phyloP scores from a whole-genome alignment of 225 moss, liverwort and hornwort species.

The Lunularia cruciata region DNA sequence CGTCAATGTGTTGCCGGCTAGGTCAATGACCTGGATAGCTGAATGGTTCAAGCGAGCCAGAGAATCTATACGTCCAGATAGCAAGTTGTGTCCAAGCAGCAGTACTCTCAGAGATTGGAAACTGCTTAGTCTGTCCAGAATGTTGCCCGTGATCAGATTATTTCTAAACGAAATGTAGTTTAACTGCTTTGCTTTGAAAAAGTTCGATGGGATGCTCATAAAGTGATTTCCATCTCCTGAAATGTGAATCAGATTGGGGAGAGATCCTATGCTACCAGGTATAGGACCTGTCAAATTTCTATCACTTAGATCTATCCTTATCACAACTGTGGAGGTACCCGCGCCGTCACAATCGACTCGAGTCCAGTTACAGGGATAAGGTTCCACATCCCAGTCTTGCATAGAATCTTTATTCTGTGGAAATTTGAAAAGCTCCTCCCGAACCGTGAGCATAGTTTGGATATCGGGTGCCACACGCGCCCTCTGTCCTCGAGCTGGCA shows the following conservation, averaged over 20 bases:
- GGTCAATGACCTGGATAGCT: neutral
- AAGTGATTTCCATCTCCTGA: conserved; percentile 6
- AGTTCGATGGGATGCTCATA: neutral
- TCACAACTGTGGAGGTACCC: neutral
- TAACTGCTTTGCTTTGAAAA: conserved; percentile 10
- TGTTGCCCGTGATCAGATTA: neutral
- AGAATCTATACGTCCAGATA: conserved; percentile 5
- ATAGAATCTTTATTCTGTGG: neutral
- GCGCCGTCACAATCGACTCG: conserved; percentile 8
- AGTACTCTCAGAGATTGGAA: conserved; percentile 9
- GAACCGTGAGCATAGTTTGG: conserved; percentile 9
- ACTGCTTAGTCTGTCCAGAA: conserved; percentile 9
- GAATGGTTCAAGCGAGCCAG: neutral
- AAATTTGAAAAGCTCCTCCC: conserved; percentile 1
- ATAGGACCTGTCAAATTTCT: conserved; percentile 14
- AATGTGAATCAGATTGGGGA: conserved; percentile 4
- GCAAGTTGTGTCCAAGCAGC: neutral
- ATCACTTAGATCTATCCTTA: conserved; percentile 7
- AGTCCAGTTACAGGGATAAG: conserved; percentile 14
- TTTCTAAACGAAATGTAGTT: conserved; percentile 6
- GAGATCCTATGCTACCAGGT: conserved; percentile 2
- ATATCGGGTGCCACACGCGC: neutral
- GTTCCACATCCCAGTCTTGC: neutral
- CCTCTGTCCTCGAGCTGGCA: neutral
- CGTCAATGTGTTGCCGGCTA: conserved; percentile 4